phyloP scores from a whole-genome alignment of 495 filamentous ascomycete genomes.

The Neurospora terricola region DNA sequence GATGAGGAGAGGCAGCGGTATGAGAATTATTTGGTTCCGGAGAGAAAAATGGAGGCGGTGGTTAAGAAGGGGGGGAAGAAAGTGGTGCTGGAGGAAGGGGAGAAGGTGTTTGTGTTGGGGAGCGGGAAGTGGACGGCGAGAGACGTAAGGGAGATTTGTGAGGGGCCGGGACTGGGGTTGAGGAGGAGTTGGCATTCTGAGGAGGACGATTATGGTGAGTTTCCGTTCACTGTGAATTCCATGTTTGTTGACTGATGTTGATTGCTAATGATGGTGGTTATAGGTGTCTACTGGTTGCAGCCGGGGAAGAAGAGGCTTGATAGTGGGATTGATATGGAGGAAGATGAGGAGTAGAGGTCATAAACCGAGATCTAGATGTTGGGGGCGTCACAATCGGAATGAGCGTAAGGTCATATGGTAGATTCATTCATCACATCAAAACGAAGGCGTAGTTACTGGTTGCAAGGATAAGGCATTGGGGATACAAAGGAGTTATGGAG shows the following conservation, averaged over 20 bases:
- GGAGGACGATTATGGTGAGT: conserved; percentile 7
- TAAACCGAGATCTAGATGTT: not conserved
- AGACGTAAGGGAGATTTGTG: not conserved
- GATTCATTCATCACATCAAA: not conserved
- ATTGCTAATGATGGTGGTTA: not conserved
- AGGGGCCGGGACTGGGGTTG: conserved; percentile 1
- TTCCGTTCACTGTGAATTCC: not conserved
- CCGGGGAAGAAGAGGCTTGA: conserved; percentile 1
- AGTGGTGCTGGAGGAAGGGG: conserved; percentile 1
- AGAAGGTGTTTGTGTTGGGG: conserved; percentile 1
- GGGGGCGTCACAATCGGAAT: not conserved
- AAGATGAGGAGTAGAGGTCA: not conserved
- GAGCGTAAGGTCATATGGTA: not conserved
- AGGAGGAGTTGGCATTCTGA: not conserved
- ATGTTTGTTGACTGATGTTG: not conserved
- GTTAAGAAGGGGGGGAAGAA: not conserved
- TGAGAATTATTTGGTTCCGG: conserved; percentile 4
- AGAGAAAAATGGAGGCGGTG: not conserved
- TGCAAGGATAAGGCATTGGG: not conserved
- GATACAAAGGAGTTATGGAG: not conserved
- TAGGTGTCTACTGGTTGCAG: conserved; percentile 10
- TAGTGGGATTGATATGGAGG: conserved; percentile 4
- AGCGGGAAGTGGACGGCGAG: conserved; percentile 9
- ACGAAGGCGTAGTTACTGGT: not conserved
- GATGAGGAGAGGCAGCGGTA: conserved; percentile 1